Conservation (phyloP, 352 stramenopile genomes). For the Globisporangium cederbergense region DNA sequence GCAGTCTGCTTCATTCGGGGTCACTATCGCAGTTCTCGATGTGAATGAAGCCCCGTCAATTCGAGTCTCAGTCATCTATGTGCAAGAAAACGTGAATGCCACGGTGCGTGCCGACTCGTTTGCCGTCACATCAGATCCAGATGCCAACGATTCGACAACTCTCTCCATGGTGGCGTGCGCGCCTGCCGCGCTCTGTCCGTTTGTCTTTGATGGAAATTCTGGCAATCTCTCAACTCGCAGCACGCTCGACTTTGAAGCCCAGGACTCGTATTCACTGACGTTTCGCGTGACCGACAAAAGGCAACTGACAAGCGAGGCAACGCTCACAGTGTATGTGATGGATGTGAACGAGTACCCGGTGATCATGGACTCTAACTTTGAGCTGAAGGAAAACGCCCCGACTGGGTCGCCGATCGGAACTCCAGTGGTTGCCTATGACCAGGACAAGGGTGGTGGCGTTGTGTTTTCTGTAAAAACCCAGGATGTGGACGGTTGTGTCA, state of each 20-base stretch:
- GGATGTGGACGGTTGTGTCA: constrained; percentile 31
- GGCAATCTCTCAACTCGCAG: not conserved
- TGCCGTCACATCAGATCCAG: not conserved
- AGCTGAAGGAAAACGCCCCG: constrained; percentile 31
- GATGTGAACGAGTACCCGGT: constrained; percentile 51
- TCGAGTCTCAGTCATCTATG: constrained; percentile 4
- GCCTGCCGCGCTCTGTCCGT: not conserved
- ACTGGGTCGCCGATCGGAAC: constrained; percentile 16
- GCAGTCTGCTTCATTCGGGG: constrained; percentile 1
- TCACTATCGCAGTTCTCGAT: constrained; percentile 7
- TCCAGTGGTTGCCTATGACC: constrained; percentile 14
- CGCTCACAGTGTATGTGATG: constrained; percentile 34
- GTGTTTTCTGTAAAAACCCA: constrained; percentile 31
- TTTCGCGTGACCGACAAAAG: constrained; percentile 33
- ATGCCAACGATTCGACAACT: not conserved
- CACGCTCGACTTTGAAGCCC: constrained; percentile 20
- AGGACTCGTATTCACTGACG: constrained; percentile 16
- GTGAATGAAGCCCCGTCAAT: constrained; percentile 12
- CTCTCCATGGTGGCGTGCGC: constrained; percentile 9
- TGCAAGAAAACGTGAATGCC: constrained; percentile 4
- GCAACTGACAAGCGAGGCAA: constrained; percentile 19
- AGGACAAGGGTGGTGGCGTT: constrained; percentile 15
- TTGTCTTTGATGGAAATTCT: constrained; percentile 1
- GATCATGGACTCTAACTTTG: constrained; percentile 22
- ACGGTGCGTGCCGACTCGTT: not conserved